Evolutionary conservation across 2,329 filamentous ascomycete genomes (phyloP).

Genomic region (Penicillium nordicum): DNA sequence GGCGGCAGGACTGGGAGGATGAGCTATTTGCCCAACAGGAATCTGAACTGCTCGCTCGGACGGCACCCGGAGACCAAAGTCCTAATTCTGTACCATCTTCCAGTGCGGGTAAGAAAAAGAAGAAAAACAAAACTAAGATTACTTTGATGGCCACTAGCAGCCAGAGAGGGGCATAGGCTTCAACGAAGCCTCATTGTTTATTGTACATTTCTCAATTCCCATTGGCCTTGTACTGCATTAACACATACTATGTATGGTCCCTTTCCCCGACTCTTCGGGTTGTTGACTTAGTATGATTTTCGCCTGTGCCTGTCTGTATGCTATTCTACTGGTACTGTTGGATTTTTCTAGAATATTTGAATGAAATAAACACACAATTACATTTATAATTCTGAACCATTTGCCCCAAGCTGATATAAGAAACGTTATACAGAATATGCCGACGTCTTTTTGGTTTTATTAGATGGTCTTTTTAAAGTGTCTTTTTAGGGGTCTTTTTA

Average conservation of each 20-base stretch:
- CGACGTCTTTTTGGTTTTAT: not conserved
- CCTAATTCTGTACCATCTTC: conserved; percentile 19
- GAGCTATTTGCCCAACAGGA: conserved; percentile 65
- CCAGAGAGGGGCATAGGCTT: conserved; percentile 52
- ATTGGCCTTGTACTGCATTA: not conserved
- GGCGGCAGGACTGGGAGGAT: conserved; percentile 79
- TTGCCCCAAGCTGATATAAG: not conserved
- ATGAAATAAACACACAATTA: not conserved
- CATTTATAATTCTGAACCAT: not conserved
- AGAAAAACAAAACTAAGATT: conserved; percentile 65
- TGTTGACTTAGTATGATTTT: not conserved
- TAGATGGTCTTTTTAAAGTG: not conserved
- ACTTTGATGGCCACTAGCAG: conserved; percentile 66
- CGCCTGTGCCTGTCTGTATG: not conserved
- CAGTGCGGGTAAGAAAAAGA: conserved; percentile 56
- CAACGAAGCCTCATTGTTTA: not conserved
- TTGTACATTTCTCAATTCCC: not conserved
- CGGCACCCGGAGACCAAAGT: conserved; percentile 34
- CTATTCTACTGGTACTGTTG: not conserved
- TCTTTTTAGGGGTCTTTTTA: not conserved
- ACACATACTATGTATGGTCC: not conserved
- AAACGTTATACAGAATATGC: not conserved
- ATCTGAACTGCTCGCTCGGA: conserved; percentile 48
- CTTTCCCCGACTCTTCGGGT: not conserved
- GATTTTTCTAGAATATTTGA: not conserved